Base-by-base conservation (phyloP, 1,284 basidiomycete genomes). In the Rhodotorula sp. region DNA sequence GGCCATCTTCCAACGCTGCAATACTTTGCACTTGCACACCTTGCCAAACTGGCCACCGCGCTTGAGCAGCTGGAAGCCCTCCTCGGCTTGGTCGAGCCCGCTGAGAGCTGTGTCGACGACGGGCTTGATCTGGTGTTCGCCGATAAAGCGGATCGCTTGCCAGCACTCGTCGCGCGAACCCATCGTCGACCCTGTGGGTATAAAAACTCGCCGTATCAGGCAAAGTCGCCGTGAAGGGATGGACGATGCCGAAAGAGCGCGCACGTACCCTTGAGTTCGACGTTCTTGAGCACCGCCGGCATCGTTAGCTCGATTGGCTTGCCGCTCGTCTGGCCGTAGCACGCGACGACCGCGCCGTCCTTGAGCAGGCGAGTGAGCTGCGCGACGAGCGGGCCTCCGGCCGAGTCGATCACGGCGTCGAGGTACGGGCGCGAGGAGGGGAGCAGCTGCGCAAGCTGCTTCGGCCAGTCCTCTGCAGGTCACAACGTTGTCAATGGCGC, bases 341-440 rank as follows among this genome's bases (percentile, higher is more conserved):
- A 62, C 52, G 70, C n/a, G 48, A 74, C 58, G 64, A 68, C 66
- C 1, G 90, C 92, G 9, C 91, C 91, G 50, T 82, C 80, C 74
- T 87, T 89, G n/a, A 93, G 83, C 5, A 88, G 79, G 64, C 84
- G 86, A 13, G 85, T 82, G 3, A 87, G 84, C 74, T 86, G 85
- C n/a, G 79, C 82, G 79, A 88, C 84, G 73, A 94, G 89, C 67
- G 91, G 87, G 4, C 90, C 91, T 8, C 92, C 92, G 3, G 86
- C 90, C 10, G 89, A 89, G 80, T 94, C 92, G 76, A 94, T 86
- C 17, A 93, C 88, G n/a, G 86, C 84, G 77, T 90, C 88, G 46
- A 93, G 83, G 59, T 81, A 80, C 0, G 81, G 80, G 19, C 80
- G 78, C 17, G 85, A 79, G 61, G 83, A 79, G 44, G 84, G 82